These are phyloP conservation scores for Yarrowia keelungensis DNA, from an alignment of 805 yeast genomes.

Conservation along the genomic window DNA sequence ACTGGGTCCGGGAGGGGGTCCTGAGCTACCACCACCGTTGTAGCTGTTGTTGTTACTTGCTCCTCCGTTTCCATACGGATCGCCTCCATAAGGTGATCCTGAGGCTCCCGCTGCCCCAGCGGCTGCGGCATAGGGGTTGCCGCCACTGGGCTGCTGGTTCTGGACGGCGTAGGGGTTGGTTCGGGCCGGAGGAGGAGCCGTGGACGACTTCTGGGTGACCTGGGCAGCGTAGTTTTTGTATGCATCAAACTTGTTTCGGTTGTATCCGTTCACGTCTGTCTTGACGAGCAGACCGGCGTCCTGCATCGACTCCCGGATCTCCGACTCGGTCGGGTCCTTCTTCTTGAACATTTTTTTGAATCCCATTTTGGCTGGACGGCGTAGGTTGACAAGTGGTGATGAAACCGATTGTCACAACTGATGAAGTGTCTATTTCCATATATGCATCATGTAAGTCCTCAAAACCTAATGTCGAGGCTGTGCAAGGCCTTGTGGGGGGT, in stretches of 20 bases:
- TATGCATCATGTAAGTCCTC: not conserved
- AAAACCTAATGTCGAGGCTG: not conserved
- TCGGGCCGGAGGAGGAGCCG: conserved; percentile 3
- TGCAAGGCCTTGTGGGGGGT: not conserved
- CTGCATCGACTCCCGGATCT: conserved; percentile 29
- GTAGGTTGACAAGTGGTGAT: not conserved
- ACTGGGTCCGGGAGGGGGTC: not conserved
- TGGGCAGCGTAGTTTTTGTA: conserved; percentile 38
- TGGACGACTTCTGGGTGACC: not conserved
- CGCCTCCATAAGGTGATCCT: not conserved
- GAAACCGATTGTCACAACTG: not conserved
- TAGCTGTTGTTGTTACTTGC: not conserved
- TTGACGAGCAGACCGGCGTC: conserved; percentile 18
- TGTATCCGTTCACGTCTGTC: conserved; percentile 20
- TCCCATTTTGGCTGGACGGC: not conserved
- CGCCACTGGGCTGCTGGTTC: not conserved
- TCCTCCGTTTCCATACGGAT: conserved; percentile 5
- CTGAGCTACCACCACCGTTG: not conserved
- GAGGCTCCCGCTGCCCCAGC: not conserved
- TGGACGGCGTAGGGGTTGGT: conserved; percentile 30
- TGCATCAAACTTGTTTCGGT: conserved; percentile 38
- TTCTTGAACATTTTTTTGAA: conserved; percentile 35
- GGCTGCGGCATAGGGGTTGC: conserved; percentile 27
- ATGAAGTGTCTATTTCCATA: conserved; percentile 20
- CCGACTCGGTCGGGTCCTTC: conserved; percentile 35